phyloP scores from a whole-genome alignment of 768 basidiomycete genomes.

The Tricholomella constricta region DNA sequence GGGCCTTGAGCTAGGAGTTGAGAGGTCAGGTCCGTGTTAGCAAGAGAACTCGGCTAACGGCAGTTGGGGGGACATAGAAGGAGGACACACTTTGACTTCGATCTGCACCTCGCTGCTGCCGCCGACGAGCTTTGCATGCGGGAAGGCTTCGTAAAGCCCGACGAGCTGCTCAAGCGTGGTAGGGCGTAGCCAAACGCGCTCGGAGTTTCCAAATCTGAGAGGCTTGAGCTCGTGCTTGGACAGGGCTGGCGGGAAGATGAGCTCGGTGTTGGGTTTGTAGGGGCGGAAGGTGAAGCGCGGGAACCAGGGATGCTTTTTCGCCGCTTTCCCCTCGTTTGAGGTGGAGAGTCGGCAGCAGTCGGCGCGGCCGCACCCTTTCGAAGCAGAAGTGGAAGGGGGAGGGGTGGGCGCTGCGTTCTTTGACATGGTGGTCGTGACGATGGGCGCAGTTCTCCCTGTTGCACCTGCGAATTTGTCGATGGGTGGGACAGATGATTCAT shows the following conservation, averaged over 20 bases:
- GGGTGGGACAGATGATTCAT: background rate
- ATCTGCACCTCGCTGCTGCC: constrained; percentile 19
- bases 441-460: background rate
- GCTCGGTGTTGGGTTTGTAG: constrained; percentile 15
- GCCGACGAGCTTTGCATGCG: constrained; percentile 13
- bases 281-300: constrained; percentile 18
- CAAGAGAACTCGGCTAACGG: too few species aligned
- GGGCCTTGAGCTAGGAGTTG: constrained; percentile 11
- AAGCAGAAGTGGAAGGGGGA: background rate
- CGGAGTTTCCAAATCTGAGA: constrained; percentile 11
- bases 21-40: background rate
- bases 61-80: too few species aligned
- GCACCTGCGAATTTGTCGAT: background rate
- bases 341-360: constrained; percentile 19
- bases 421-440: background rate
- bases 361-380: constrained; percentile 16
- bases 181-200: constrained; percentile 15
- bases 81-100: constrained; percentile 16
- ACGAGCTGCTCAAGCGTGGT: constrained; percentile 13
- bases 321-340: background rate
- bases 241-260: constrained; percentile 16
- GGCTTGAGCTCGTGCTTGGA: constrained; percentile 10
- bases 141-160: constrained; percentile 6
- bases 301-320: constrained; percentile 12
- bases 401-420: background rate